phyloP scores from a whole-genome alignment of 148 eudicot genomes.

The Silene uniflora region DNA sequence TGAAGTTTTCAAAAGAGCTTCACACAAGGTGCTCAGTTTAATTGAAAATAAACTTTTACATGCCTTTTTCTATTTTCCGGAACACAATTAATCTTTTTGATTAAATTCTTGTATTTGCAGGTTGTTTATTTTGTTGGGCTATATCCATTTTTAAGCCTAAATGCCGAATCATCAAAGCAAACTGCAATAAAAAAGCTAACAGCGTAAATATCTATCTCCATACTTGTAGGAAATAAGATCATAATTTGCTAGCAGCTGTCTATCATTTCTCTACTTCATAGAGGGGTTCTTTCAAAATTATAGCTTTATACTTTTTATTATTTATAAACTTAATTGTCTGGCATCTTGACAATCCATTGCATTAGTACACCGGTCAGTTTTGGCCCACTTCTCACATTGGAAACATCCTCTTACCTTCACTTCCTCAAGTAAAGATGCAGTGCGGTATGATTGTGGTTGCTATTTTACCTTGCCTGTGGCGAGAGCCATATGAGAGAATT shows the following conservation, averaged over 20 bases:
- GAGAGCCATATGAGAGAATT: too few species aligned
- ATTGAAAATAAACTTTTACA: slow-evolving; percentile 14
- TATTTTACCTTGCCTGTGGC: too few species aligned
- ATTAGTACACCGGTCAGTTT: too few species aligned
- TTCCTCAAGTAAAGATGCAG: too few species aligned
- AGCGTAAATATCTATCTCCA: slow-evolving; percentile 37
- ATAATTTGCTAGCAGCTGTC: not conserved
- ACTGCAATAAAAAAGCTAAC: slow-evolving; percentile 55
- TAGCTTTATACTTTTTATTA: not conserved
- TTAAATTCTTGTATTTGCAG: slow-evolving; percentile 31
- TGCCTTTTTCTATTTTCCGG: not conserved
- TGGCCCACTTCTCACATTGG: too few species aligned
- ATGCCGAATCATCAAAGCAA: slow-evolving; percentile 56
- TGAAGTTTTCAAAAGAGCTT: slow-evolving; percentile 53
- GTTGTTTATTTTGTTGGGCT: slow-evolving; percentile 61
- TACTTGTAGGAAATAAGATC: not conserved
- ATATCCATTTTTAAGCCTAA: slow-evolving; percentile 78
- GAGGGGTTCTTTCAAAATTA: not conserved
- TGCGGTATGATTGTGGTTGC: too few species aligned
- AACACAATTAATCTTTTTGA: slow-evolving; percentile 4
- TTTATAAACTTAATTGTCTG: not conserved
- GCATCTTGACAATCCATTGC: not conserved
- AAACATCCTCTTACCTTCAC: too few species aligned
- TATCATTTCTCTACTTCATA: not conserved
- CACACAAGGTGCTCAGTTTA: slow-evolving; percentile 42